A percentile compares a stretch with the other conserved stretches of the same genome.
Evolutionary conservation across 2,329 filamentous ascomycete genomes (phyloP).

Genomic region (Fusarium nanum): DNA sequence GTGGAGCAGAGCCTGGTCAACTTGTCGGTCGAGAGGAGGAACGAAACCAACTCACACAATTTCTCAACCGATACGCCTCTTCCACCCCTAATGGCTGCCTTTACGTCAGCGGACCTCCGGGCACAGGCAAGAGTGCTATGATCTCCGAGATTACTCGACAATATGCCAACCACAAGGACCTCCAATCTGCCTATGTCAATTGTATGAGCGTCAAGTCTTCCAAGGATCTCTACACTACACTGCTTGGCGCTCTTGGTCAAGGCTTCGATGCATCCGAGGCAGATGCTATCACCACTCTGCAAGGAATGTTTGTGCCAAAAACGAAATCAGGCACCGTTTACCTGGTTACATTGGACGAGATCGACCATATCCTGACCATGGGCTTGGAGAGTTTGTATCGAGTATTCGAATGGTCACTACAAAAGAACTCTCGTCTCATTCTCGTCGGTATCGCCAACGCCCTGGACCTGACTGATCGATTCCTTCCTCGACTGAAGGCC

Average conservation of each 20-base stretch:
- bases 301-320: conserved; percentile 76
- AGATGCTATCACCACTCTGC: conserved; percentile 75
- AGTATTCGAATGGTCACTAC: conserved; percentile 96
- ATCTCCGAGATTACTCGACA: conserved; percentile 80
- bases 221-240: conserved; percentile 82
- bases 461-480: conserved; percentile 93
- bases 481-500: conserved; percentile 91
- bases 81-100: conserved; percentile 79
- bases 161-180: conserved; percentile 61
- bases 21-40: conserved; percentile 82
- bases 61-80: conserved; percentile 73
- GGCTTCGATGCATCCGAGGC: conserved; percentile 70
- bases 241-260: conserved; percentile 76
- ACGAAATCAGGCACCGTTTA: conserved; percentile 70
- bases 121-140: conserved; percentile 96
- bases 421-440: conserved; percentile 80
- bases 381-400: conserved; percentile 91
- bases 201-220: conserved; percentile 96
- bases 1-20: conserved; percentile 78
- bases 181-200: conserved; percentile 86
- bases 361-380: conserved; percentile 90
- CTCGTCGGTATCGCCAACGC: conserved; percentile 96
- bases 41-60: conserved; percentile 72
- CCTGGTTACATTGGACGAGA: conserved; percentile 92
- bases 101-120: conserved; percentile 95